A percentile compares a stretch with the other conserved stretches of the same genome.
phyloP scores from a whole-genome alignment of 192 early-diverging fungal species.

The Entomortierella parvispora region DNA sequence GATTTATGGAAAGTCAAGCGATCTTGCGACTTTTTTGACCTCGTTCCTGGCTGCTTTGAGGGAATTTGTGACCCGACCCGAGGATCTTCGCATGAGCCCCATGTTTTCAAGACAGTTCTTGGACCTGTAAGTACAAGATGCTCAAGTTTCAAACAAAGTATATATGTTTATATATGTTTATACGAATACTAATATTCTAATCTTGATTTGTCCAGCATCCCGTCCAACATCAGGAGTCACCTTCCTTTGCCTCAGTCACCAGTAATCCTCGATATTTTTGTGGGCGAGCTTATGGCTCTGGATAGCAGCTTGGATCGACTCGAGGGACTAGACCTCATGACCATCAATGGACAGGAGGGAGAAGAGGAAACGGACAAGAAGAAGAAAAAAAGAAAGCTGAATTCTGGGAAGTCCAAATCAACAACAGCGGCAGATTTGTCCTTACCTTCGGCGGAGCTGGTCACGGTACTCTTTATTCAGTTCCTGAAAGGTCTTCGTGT shows the following conservation, averaged over 20 bases:
- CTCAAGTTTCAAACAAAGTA: too few relatives aligned
- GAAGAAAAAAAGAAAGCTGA: constrained; percentile 48
- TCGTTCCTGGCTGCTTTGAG: constrained; percentile 26
- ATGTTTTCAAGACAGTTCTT: constrained; percentile 30
- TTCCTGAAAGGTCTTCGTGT: constrained; percentile 41
- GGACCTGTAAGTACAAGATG: constrained; percentile 24
- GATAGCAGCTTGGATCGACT: constrained; percentile 26
- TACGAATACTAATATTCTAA: neutral
- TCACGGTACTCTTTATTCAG: constrained; percentile 33
- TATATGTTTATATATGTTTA: neutral
- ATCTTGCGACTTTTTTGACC: constrained; percentile 31
- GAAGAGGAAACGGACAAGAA: neutral
- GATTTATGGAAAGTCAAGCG: constrained; percentile 47
- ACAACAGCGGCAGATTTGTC: neutral
- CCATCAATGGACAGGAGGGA: neutral
- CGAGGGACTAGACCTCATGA: constrained; percentile 9
- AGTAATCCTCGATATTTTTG: constrained; percentile 30
- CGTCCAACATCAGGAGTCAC: constrained; percentile 27
- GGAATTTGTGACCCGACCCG: neutral
- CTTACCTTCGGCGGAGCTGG: constrained; percentile 15
- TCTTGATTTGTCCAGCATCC: constrained; percentile 15
- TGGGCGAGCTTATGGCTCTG: constrained; percentile 22
- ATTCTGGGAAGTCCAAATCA: constrained; percentile 27
- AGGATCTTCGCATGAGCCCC: constrained; percentile 17
- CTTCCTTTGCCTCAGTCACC: constrained; percentile 41